phyloP scores from a whole-genome alignment of 225 moss, liverwort and hornwort species.

The Takakia lepidozioides region DNA sequence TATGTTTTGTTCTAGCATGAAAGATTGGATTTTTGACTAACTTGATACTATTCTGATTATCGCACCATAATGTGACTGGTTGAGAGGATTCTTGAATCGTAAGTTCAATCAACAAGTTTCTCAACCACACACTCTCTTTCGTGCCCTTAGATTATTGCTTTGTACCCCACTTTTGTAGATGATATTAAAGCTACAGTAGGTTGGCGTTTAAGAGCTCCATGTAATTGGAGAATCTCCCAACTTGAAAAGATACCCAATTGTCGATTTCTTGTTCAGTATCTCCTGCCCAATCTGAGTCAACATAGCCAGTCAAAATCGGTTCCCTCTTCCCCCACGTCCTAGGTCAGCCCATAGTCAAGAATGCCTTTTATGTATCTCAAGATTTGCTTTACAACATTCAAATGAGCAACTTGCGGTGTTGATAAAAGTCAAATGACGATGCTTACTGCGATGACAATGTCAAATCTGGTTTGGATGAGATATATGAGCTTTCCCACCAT shows the following conservation, averaged over 20 bases:
- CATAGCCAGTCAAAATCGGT: not conserved
- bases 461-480: not conserved
- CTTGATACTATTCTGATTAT: too few relatives aligned
- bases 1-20: too few relatives aligned
- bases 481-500: not conserved
- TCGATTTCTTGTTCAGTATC: not conserved
- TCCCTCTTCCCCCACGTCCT: too few relatives aligned
- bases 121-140: too few relatives aligned
- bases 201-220: not conserved
- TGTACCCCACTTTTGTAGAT: too few relatives aligned
- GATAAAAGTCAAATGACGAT: not conserved
- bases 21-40: too few relatives aligned
- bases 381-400: not conserved
- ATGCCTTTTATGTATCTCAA: not conserved
- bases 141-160: too few relatives aligned
- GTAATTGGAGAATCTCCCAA: not conserved
- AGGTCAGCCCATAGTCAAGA: not conserved
- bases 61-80: too few relatives aligned
- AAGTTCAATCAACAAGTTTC: too few relatives aligned
- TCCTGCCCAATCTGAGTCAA: conserved; percentile 1
- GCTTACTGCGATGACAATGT: not conserved
- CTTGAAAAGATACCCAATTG: not conserved
- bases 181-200: conserved; percentile 2
- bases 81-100: too few relatives aligned
- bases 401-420: not conserved